A percentile compares a stretch with the other conserved stretches of the same genome.
Evolutionary conservation across 2,329 filamentous ascomycete genomes (phyloP).

Genomic region (Colletotrichum sp.): DNA sequence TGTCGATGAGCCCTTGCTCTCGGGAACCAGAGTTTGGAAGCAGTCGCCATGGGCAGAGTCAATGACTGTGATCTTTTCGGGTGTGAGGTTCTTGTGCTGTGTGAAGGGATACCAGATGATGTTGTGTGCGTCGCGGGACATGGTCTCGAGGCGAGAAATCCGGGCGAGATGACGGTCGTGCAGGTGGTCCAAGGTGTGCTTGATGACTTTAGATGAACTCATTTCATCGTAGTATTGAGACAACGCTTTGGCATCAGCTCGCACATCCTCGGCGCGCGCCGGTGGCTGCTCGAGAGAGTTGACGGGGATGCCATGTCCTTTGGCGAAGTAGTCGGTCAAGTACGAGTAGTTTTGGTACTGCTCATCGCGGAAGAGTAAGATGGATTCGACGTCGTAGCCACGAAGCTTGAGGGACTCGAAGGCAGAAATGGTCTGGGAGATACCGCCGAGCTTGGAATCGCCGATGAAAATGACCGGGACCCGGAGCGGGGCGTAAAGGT

Average conservation of each 20-base stretch:
- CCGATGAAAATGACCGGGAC: constrained; percentile 76
- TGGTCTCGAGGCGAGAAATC: constrained; percentile 62
- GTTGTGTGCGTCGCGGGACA: constrained; percentile 65
- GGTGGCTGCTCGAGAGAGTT: constrained; percentile 67
- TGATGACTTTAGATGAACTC: constrained; percentile 42
- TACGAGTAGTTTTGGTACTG: constrained; percentile 74
- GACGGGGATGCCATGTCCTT: constrained; percentile 62
- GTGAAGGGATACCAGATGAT: constrained; percentile 89
- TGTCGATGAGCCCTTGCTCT: background rate
- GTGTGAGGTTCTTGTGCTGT: constrained; percentile 70
- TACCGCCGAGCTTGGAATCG: constrained; percentile 78
- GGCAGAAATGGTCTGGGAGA: constrained; percentile 79
- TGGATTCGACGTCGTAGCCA: constrained; percentile 76
- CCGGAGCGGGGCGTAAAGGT: constrained; percentile 77
- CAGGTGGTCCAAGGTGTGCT: constrained; percentile 55
- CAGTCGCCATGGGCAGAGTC: constrained; percentile 82
- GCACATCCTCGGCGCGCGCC: constrained; percentile 36
- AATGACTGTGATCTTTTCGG: constrained; percentile 72
- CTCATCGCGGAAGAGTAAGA: constrained; percentile 72
- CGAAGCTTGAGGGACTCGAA: constrained; percentile 80
- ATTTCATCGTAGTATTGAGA: constrained; percentile 64
- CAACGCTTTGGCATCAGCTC: constrained; percentile 64
- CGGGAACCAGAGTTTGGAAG: constrained; percentile 64
- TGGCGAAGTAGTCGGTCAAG: constrained; percentile 69
- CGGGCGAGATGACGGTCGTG: constrained; percentile 58